Base-by-base conservation (phyloP, 106 monocot genomes). In the Dendrobium chrysotoxum region DNA sequence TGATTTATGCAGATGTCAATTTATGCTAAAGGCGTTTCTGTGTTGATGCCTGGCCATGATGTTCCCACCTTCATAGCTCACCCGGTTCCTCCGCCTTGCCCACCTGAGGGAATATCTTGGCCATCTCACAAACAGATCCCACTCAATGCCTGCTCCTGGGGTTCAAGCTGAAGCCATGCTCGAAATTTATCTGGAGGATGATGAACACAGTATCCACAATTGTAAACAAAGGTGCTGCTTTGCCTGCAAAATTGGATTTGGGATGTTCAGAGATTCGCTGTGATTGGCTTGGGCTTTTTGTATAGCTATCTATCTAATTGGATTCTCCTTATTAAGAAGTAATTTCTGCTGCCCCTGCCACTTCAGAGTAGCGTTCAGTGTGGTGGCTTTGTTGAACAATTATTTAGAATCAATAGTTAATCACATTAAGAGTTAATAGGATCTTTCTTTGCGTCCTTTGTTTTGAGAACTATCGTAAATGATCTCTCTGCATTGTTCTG, bases 21-120 rank as follows among this genome's bases (percentile, higher is more conserved):
- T n/a, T 86, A 86, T 79, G 79, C 86, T 18, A 86, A 86, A 68
- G 86, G 82, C 21, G 88, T 89, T 26, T 89, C 88, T 8, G 88
- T 89, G 28, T 15, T 89, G 79, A 89, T 89, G 88, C 88, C 88
- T 21, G 88, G 88, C 40, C 61, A 89, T 21, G 79, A 75, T 38
- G 26, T 86, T 11, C 88, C 88, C 26, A 89, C 88, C 35, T 89
- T 79, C 77, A 86, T 89, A 58, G 88, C 86, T 0, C 88, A 86
- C 9, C 88, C 88, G 13, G 88, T 75, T 7, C 86, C 86, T 20
- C 70, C 76, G 3, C 83, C 88, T 26, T 89, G 88, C 38, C 86
- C 85, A 25, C 85, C 81, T 3, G 88, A 89, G 81, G 50, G 79
- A n/a, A 72, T 86, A 55, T 38, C 79, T 4, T 89, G 86, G 88